These are phyloP conservation scores for Crithidia brevicula DNA, from an alignment of 208 protist genomes.

Conservation along the genomic window DNA sequence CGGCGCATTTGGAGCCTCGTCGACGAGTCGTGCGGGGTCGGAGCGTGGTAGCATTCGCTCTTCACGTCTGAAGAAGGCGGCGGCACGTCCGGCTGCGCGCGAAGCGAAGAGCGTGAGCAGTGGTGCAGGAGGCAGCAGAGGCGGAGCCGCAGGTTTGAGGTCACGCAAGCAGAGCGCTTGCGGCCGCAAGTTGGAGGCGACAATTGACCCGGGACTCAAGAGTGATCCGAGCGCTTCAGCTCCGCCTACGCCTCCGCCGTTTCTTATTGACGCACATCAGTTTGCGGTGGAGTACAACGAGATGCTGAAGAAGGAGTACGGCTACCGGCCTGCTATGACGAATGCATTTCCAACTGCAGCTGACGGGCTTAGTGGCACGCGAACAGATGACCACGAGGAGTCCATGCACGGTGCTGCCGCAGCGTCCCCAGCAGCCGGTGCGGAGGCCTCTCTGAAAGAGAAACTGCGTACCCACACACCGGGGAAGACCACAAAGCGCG, in stretches of 20 bases:
- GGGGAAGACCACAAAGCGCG: conserved; percentile 21
- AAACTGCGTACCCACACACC: conserved; percentile 31
- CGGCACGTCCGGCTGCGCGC: not conserved
- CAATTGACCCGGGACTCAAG: not conserved
- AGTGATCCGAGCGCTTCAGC: not conserved
- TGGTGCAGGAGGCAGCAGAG: not conserved
- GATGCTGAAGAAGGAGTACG: conserved; percentile 72
- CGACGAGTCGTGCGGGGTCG: conserved; percentile 13
- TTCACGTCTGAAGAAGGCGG: not conserved
- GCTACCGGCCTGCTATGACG: conserved; percentile 60
- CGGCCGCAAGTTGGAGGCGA: not conserved
- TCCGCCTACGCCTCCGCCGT: conserved; percentile 20
- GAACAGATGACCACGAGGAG: not conserved
- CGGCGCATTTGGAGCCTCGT: not conserved
- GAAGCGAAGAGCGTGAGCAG: conserved; percentile 5
- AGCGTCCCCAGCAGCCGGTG: not conserved
- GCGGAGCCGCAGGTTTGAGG: not conserved
- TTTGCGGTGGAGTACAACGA: conserved; percentile 83
- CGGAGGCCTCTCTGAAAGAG: conserved; percentile 4
- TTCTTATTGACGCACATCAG: conserved; percentile 75
- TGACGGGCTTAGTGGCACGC: conserved; percentile 58
- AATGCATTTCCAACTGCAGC: conserved; percentile 30
- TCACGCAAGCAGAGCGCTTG: conserved; percentile 1
- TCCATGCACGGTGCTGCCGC: not conserved
- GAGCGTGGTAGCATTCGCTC: conserved; percentile 19